phyloP scores from a whole-genome alignment of 768 basidiomycete species.

The Amanita fuliginea region DNA sequence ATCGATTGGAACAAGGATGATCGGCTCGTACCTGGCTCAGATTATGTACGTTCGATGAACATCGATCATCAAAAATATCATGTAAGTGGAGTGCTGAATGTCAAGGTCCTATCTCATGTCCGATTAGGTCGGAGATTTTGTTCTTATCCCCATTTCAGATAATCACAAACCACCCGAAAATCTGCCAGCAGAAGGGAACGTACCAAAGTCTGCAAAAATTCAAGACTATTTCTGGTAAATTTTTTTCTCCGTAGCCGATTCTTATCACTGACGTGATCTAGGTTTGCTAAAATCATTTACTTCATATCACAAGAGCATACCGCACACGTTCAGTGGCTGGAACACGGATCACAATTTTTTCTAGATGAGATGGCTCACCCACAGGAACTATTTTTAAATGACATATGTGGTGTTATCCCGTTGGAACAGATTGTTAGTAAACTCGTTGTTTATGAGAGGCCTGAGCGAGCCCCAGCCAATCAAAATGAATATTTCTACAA shows the following conservation, averaged over 20 bases:
- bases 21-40: constrained; percentile 20
- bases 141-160: constrained; percentile 36
- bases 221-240: constrained; percentile 55
- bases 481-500: constrained; percentile 41
- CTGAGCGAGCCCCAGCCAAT: constrained; percentile 16
- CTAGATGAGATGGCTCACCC: constrained; percentile 48
- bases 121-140: constrained; percentile 49
- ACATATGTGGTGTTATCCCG: constrained; percentile 36
- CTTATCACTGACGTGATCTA: constrained; percentile 15
- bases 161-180: constrained; percentile 17
- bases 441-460: constrained; percentile 28
- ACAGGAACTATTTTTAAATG: constrained; percentile 55
- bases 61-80: constrained; percentile 34
- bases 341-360: constrained; percentile 55
- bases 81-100: constrained; percentile 19
- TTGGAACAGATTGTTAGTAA: constrained; percentile 35
- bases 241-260: neutral
- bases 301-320: constrained; percentile 30
- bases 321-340: constrained; percentile 67
- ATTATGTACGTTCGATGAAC: constrained; percentile 25
- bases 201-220: constrained; percentile 28
- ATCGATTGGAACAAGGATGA: constrained; percentile 22
- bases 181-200: constrained; percentile 22
- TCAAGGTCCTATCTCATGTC: neutral
- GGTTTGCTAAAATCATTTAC: constrained; percentile 60